Base-by-base conservation (phyloP, 2,329 filamentous ascomycete species). In the Pezicula radicicola region DNA sequence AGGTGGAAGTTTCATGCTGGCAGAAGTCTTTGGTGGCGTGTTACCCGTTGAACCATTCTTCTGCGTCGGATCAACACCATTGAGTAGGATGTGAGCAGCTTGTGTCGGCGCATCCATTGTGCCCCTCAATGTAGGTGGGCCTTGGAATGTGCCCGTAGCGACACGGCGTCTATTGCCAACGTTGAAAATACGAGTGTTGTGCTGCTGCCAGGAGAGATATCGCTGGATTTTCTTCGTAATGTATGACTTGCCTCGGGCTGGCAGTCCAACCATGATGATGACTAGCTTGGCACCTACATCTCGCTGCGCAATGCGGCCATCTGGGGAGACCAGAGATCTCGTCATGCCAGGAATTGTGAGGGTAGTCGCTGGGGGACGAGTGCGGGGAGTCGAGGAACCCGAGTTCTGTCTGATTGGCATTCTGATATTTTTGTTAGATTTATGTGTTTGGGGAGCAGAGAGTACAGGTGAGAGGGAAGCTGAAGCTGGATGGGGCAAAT, bases 171-270 rank as follows among this genome's bases (percentile, higher is more conserved):
- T 82, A 70, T 96, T 93, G 55, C 94, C 94, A 36, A 99, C 94
- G 64, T 99, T 99, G 82, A 99, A 99, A 62, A 99, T 97, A 60
- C 81, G 83, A 12, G 92, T 94, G 65, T 96, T 90, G 71, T 99
- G 93, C 67, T 99, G 94, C 65, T 97, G 85, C 94, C 94, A 99
- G 46, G 95, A 93, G 47, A 99, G 75, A 68, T 97, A 99, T 55
- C 94, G 83, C 53, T 94, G 89, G 57, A 99, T 82, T 75, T 99
- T 99, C 77, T 97, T 97, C 55, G 94, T 97, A 64, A 99, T 96
- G 72, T 99, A 99, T 50, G 92, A 97, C 75, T 99, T 99, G 67
- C 94, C 94, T 64, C 94, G 81, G 9, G 94, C 94, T 3, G 94
- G 94, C 63, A 99, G 75, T 57, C 94, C 94, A 55, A 99, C 94